These are phyloP conservation scores for Penicillium sp. DNA, from an alignment of 2,329 filamentous ascomycete species.

Conservation along the genomic window DNA sequence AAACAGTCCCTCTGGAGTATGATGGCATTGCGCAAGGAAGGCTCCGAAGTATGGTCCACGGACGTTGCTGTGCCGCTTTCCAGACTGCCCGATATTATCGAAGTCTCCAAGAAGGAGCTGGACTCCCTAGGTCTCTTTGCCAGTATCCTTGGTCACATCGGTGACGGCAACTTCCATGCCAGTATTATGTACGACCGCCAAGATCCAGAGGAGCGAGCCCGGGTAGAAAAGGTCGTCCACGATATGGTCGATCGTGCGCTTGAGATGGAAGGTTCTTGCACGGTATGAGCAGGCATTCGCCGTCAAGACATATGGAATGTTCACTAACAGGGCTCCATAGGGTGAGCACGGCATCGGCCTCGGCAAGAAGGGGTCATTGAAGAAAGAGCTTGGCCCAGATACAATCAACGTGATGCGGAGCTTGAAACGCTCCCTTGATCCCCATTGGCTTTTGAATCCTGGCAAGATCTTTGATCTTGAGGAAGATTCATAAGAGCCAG, in stretches of 20 bases:
- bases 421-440: slow-evolving; percentile 81
- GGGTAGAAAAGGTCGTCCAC: slow-evolving; percentile 79
- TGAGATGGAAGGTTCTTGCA: slow-evolving; percentile 92
- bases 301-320: background rate
- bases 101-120: slow-evolving; percentile 86
- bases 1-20: slow-evolving; percentile 65
- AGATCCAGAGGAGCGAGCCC: slow-evolving; percentile 68
- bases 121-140: slow-evolving; percentile 83
- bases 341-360: slow-evolving; percentile 85
- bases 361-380: slow-evolving; percentile 78
- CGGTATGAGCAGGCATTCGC: slow-evolving; percentile 43
- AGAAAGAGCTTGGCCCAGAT: slow-evolving; percentile 76
- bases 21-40: slow-evolving; percentile 57
- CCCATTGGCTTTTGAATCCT: slow-evolving; percentile 86
- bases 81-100: slow-evolving; percentile 65
- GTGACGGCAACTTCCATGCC: slow-evolving; percentile 93
- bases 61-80: slow-evolving; percentile 65
- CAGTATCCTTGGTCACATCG: slow-evolving; percentile 85
- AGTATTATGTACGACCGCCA: slow-evolving; percentile 83
- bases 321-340: slow-evolving; percentile 24
- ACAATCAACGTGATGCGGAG: slow-evolving; percentile 82
- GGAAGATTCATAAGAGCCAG: slow-evolving; percentile 13
- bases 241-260: slow-evolving; percentile 89
- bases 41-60: slow-evolving; percentile 62
- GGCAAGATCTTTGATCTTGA: slow-evolving; percentile 81